phyloP scores from a whole-genome alignment of 1,284 basidiomycete species.

The Cutaneotrichosporon mucoides region DNA sequence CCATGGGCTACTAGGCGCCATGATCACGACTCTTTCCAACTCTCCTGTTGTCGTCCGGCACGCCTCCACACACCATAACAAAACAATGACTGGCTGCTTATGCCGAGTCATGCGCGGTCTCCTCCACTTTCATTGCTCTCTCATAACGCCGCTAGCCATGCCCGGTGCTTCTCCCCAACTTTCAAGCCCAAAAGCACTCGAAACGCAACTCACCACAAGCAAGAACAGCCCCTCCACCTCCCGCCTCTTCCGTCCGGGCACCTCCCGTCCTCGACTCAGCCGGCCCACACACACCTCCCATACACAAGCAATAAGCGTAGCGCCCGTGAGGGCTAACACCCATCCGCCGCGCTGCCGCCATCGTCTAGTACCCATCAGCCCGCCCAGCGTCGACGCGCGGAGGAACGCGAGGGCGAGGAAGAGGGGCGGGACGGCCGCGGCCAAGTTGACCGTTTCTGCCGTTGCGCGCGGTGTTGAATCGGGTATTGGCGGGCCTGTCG shows the following conservation, averaged over 20 bases:
- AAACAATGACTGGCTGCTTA: too few species aligned
- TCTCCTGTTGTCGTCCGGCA: too few species aligned
- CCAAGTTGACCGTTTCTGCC: background rate
- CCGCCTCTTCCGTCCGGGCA: background rate
- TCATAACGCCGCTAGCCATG: too few species aligned
- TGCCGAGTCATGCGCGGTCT: too few species aligned
- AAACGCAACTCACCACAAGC: background rate
- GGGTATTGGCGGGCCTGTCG: background rate
- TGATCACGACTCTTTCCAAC: too few species aligned
- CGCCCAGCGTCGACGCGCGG: background rate
- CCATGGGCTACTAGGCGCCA: too few species aligned
- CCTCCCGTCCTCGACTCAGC: background rate
- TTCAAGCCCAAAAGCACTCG: too few species aligned
- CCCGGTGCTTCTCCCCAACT: too few species aligned
- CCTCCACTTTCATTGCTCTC: too few species aligned
- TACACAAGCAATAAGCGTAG: conserved; percentile 3
- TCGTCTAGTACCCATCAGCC: background rate
- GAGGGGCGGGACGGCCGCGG: background rate
- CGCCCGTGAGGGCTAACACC: conserved; percentile 5
- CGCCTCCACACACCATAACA: too few species aligned
- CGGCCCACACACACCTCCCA: conserved; percentile 9
- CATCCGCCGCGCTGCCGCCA: conserved; percentile 12
- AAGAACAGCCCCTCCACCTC: background rate
- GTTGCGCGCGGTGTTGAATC: background rate
- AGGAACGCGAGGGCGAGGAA: background rate